phyloP scores from a whole-genome alignment of 2,329 filamentous ascomycete species.

The Fusarium pseudonygamai region DNA sequence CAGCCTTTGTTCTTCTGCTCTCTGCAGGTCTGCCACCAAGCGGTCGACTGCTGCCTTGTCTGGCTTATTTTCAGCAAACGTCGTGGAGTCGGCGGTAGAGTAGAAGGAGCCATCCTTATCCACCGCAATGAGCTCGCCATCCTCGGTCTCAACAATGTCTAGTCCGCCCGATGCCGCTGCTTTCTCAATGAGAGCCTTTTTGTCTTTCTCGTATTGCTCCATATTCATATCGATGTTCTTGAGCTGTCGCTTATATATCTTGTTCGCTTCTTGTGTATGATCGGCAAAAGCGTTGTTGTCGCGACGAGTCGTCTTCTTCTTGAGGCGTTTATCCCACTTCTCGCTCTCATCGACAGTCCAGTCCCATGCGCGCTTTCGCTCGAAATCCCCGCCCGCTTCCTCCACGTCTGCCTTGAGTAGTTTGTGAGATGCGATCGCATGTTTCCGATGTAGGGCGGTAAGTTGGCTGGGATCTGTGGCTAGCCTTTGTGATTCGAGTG shows the following conservation, averaged over 20 bases:
- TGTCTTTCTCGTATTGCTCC: conserved; percentile 87
- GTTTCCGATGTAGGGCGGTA: conserved; percentile 81
- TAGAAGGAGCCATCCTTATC: conserved; percentile 93
- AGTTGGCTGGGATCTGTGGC: conserved; percentile 81
- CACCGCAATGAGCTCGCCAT: conserved; percentile 92
- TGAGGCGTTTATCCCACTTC: conserved; percentile 89
- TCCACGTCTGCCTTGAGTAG: conserved; percentile 91
- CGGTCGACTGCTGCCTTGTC: conserved; percentile 88
- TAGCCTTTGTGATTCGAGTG: conserved; percentile 81
- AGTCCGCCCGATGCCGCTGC: conserved; percentile 86
- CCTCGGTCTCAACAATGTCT: conserved; percentile 94
- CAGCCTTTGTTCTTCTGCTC: conserved; percentile 85
- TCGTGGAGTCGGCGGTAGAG: conserved; percentile 83
- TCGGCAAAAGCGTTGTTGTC: conserved; percentile 92
- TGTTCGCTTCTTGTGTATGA: conserved; percentile 85
- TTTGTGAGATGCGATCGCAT: conserved; percentile 90
- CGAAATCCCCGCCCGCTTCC: conserved; percentile 88
- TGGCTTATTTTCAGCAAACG: conserved; percentile 86
- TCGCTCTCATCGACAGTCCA: conserved; percentile 97
- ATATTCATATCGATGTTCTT: conserved; percentile 79
- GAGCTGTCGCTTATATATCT: conserved; percentile 93
- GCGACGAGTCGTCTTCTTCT: conserved; percentile 82
- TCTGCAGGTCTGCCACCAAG: conserved; percentile 84
- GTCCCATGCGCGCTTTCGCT: conserved; percentile 98
- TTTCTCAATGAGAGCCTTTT: conserved; percentile 83